These are phyloP conservation scores for Fusarium concolor DNA, from an alignment of 2,329 filamentous ascomycete genomes.

Conservation along the genomic window DNA sequence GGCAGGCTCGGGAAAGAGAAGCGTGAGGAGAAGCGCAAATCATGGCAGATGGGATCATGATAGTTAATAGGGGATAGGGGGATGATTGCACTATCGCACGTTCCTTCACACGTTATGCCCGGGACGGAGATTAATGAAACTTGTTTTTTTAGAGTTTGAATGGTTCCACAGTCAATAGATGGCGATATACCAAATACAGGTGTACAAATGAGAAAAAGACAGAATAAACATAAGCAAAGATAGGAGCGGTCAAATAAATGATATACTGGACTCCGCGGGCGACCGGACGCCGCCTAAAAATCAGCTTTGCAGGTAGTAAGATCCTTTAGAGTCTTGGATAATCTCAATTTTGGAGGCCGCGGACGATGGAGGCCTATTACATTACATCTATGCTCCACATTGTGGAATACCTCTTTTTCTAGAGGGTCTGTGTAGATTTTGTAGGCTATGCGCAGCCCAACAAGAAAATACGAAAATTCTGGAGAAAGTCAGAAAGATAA, in stretches of 20 bases:
- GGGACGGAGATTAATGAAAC: not conserved
- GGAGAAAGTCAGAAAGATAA: not conserved
- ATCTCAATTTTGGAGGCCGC: constrained; percentile 35
- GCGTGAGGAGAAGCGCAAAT: not conserved
- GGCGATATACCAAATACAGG: not conserved
- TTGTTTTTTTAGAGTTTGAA: not conserved
- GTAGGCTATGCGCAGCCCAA: not conserved
- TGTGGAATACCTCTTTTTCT: constrained; percentile 8
- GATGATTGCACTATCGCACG: not conserved
- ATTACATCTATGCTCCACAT: constrained; percentile 6
- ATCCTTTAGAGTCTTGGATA: constrained; percentile 8
- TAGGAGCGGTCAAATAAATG: not conserved
- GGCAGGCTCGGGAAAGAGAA: constrained; percentile 16
- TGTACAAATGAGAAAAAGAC: not conserved
- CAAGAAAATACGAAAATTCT: not conserved
- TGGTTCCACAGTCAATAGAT: not conserved
- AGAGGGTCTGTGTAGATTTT: constrained; percentile 6
- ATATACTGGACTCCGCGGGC: not conserved
- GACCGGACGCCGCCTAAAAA: not conserved
- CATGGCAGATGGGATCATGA: not conserved
- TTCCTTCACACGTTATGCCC: constrained; percentile 1
- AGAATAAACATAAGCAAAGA: not conserved
- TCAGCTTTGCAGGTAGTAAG: not conserved
- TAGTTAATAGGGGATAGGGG: not conserved
- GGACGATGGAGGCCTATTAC: not conserved